Percentiles rank a stretch among this genome's conserved stretches.
Conservation (phyloP, 208 protist genomes). For the Naegleria gruberi region DNA sequence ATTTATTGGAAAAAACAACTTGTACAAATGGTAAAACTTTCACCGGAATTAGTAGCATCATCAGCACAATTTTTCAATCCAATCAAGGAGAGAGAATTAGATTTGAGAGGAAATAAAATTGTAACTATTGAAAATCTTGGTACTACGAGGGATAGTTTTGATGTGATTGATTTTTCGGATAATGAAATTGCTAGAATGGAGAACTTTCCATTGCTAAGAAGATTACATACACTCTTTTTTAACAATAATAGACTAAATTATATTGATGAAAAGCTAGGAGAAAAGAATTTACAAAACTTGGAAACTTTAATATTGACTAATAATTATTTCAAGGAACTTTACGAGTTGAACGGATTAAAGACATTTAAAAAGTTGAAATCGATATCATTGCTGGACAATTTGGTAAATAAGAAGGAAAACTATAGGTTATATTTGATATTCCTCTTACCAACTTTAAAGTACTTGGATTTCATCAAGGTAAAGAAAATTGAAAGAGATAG, state of each 20-base stretch:
- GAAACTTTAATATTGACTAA: not conserved
- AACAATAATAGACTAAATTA: not conserved
- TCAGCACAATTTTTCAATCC: constrained; percentile 11
- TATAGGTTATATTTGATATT: not conserved
- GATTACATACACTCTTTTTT: not conserved
- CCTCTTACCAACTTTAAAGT: not conserved
- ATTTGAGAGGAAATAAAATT: constrained; percentile 5
- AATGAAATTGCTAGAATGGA: not conserved
- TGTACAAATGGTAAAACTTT: constrained; percentile 6
- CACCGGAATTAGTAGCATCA: not conserved
- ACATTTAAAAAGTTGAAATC: not conserved
- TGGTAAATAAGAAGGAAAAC: constrained; percentile 1
- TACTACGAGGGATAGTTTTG: not conserved
- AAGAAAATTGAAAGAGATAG: not conserved
- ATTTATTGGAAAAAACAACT: too few relatives aligned
- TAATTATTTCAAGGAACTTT: not conserved
- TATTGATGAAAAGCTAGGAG: not conserved
- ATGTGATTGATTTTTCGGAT: constrained; percentile 5
- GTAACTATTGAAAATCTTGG: not conserved
- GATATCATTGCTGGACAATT: not conserved
- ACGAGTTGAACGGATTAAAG: not conserved
- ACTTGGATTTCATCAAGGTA: not conserved
- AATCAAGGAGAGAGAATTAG: not conserved
- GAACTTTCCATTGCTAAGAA: not conserved
- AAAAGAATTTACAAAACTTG: not conserved